A percentile compares a stretch with the other conserved stretches of the same genome.
Conservation (phyloP, 352 stramenopile genomes). For the Pythium apleroticum region DNA sequence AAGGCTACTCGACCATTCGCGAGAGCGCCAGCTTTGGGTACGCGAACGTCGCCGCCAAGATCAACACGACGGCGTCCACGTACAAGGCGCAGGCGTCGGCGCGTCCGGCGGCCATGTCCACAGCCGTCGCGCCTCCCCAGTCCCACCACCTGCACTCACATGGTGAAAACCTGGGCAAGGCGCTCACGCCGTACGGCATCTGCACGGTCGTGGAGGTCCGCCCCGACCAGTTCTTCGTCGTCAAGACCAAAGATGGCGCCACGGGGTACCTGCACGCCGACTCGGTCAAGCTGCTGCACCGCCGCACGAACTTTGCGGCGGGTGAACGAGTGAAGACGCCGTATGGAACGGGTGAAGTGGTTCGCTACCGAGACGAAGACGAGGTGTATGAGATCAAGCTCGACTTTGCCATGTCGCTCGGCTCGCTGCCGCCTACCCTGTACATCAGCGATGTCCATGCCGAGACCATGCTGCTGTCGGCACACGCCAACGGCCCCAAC, state of each 20-base stretch:
- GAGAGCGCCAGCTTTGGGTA: conserved; percentile 52
- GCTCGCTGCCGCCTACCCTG: conserved; percentile 19
- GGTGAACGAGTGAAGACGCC: conserved; percentile 35
- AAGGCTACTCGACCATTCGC: conserved; percentile 73
- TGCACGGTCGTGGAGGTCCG: conserved; percentile 30
- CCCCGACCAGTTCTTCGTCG: conserved; percentile 31
- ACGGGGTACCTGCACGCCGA: conserved; percentile 33
- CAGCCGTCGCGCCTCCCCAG: conserved; percentile 23
- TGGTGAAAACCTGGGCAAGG: conserved; percentile 26
- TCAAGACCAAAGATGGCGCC: conserved; percentile 30
- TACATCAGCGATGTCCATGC: conserved; percentile 33
- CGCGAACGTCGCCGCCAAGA: conserved; percentile 54
- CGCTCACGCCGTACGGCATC: conserved; percentile 32
- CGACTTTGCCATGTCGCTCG: conserved; percentile 8
- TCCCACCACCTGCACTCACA: background rate
- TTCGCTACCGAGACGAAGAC: conserved; percentile 32
- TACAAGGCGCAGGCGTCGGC: conserved; percentile 23
- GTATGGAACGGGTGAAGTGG: conserved; percentile 30
- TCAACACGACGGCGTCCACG: conserved; percentile 42
- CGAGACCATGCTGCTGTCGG: conserved; percentile 34
- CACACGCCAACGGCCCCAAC: conserved; percentile 23
- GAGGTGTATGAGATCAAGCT: conserved; percentile 35
- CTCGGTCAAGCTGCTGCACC: conserved; percentile 32
- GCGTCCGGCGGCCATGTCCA: conserved; percentile 9
- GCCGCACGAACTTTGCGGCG: conserved; percentile 25